Conservation (phyloP, 768 basidiomycete species). For the Obba rivulosa region DNA sequence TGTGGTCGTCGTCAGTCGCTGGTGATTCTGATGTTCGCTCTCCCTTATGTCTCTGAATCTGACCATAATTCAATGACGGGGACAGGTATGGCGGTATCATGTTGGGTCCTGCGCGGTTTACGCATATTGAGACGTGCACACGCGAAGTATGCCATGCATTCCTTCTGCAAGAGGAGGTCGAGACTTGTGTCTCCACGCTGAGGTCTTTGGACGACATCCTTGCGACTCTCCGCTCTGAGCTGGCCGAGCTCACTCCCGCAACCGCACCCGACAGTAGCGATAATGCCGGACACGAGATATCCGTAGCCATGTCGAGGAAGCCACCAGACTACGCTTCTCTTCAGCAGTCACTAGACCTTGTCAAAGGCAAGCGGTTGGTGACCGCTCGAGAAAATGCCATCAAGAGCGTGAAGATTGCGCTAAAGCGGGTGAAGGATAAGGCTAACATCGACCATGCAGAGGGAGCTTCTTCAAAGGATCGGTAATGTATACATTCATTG, state of each 20-base stretch:
- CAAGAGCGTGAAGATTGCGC: slow-evolving; percentile 49
- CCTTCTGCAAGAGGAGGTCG: slow-evolving; percentile 62
- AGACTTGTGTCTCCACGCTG: slow-evolving; percentile 53
- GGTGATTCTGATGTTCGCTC: slow-evolving; percentile 36
- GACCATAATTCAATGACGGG: background rate
- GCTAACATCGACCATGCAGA: slow-evolving; percentile 14
- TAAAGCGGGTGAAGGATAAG: slow-evolving; percentile 23
- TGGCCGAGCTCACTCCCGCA: slow-evolving; percentile 23
- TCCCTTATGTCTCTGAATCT: background rate
- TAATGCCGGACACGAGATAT: background rate
- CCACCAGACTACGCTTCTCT: slow-evolving; percentile 42
- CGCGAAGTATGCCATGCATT: slow-evolving; percentile 68
- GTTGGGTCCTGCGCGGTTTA: slow-evolving; percentile 69
- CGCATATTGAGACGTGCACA: slow-evolving; percentile 73
- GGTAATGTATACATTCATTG: too few relatives aligned
- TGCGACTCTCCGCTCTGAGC: slow-evolving; percentile 46
- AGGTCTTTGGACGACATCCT: slow-evolving; percentile 58
- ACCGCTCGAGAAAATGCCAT: slow-evolving; percentile 67
- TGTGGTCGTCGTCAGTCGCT: slow-evolving; percentile 73
- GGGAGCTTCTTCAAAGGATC: too few relatives aligned
- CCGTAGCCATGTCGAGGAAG: slow-evolving; percentile 4
- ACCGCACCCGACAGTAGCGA: background rate
- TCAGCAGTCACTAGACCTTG: slow-evolving; percentile 40
- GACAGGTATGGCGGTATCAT: slow-evolving; percentile 76
- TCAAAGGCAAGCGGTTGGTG: slow-evolving; percentile 62